Evolutionary conservation across 306 rosid species (phyloP).

Genomic region (Ammopiptanthus mongolicus): DNA sequence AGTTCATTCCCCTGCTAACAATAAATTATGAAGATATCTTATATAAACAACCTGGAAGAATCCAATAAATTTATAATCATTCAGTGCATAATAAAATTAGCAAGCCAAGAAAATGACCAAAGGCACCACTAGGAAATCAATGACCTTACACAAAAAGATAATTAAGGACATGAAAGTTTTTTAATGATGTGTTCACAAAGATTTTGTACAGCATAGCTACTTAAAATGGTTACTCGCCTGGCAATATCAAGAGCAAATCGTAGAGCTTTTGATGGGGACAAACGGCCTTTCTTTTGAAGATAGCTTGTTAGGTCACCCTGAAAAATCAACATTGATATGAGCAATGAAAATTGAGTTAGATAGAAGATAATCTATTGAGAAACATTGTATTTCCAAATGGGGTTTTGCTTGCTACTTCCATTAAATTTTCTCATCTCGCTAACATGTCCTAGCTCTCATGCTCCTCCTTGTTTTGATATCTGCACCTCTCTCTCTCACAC

Average conservation of each 20-base stretch:
- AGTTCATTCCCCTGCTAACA: slow-evolving; percentile 94
- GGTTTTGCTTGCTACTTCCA: not conserved
- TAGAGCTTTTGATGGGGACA: slow-evolving; percentile 81
- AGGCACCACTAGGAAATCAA: slow-evolving; percentile 11
- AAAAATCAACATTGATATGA: slow-evolving; percentile 23
- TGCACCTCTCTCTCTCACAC: not conserved
- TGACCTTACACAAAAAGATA: not conserved
- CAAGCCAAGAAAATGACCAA: slow-evolving; percentile 7
- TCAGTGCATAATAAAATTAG: slow-evolving; percentile 9
- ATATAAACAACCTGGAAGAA: slow-evolving; percentile 24
- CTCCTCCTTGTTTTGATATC: not conserved
- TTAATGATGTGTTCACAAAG: not conserved
- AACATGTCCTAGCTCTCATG: not conserved
- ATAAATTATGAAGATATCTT: slow-evolving; percentile 29
- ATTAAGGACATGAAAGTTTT: not conserved
- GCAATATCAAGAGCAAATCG: slow-evolving; percentile 88
- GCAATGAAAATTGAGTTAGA: slow-evolving; percentile 25
- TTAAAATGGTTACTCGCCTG: slow-evolving; percentile 59
- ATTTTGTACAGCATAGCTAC: not conserved
- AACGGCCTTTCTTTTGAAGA: slow-evolving; percentile 89
- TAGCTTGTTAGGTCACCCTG: slow-evolving; percentile 91
- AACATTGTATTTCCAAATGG: not conserved
- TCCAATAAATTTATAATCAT: slow-evolving; percentile 13
- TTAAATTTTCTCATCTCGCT: slow-evolving; percentile 1
- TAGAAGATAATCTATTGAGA: not conserved